phyloP scores from a whole-genome alignment of 352 stramenopile species.

The Pythium folliculosum region DNA sequence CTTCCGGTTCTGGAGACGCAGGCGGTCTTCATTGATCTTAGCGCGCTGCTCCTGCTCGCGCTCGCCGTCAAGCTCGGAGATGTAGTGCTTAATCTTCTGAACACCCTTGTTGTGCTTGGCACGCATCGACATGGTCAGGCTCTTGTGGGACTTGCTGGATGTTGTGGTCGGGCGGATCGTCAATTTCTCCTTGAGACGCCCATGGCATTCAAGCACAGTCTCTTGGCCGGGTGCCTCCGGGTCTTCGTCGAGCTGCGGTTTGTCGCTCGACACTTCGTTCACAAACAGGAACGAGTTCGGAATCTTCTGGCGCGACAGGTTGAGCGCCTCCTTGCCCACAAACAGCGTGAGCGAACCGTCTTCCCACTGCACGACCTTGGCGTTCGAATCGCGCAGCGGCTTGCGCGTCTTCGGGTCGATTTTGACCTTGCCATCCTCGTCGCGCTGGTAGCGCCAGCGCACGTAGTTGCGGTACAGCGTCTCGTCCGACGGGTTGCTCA shows the following conservation, averaged over 20 bases:
- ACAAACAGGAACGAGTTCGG: constrained; percentile 87
- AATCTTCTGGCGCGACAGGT: constrained; percentile 83
- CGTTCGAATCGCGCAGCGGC: constrained; percentile 73
- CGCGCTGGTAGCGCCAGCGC: constrained; percentile 71
- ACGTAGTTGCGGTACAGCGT: constrained; percentile 88
- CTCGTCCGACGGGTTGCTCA: constrained; percentile 82
- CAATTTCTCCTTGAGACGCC: constrained; percentile 79
- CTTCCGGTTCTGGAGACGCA: constrained; percentile 85
- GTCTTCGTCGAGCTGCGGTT: constrained; percentile 60
- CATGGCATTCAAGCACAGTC: constrained; percentile 83
- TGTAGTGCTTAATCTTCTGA: constrained; percentile 86
- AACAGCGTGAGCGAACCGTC: constrained; percentile 87
- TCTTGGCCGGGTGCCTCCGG: constrained; percentile 62
- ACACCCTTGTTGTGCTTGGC: constrained; percentile 89
- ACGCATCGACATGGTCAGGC: constrained; percentile 88
- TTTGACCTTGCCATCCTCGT: constrained; percentile 58
- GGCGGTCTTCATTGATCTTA: constrained; percentile 85
- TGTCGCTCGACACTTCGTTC: constrained; percentile 72
- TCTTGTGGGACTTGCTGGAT: constrained; percentile 84
- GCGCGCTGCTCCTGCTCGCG: constrained; percentile 81
- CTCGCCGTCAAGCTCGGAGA: constrained; percentile 83
- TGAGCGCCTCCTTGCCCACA: constrained; percentile 81
- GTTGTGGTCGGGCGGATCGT: constrained; percentile 88
- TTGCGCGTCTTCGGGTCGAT: constrained; percentile 61
- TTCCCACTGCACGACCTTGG: constrained; percentile 86